A percentile compares a stretch with the other conserved stretches of the same genome.
These are phyloP conservation scores for Phytophthora pisi DNA, from an alignment of 352 stramenopile genomes.

Conservation along the genomic window DNA sequence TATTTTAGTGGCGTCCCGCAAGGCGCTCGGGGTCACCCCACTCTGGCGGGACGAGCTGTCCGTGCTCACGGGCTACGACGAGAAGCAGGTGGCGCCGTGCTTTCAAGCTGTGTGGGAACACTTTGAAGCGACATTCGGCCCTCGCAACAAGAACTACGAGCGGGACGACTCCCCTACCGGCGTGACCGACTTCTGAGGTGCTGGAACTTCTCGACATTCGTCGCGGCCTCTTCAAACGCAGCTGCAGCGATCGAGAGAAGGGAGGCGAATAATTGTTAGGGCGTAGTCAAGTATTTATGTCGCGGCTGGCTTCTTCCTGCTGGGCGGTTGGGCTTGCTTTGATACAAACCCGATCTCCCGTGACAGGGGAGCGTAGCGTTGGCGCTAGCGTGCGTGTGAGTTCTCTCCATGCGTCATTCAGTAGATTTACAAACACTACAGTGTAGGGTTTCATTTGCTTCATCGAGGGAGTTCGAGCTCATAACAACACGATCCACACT, in stretches of 20 bases:
- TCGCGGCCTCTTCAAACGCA: slow-evolving; percentile 19
- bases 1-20: slow-evolving; percentile 78
- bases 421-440: slow-evolving; percentile 27
- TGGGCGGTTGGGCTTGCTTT: slow-evolving; percentile 26
- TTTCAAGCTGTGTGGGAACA: slow-evolving; percentile 86
- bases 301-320: slow-evolving; percentile 24
- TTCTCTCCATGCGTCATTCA: slow-evolving; percentile 31
- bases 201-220: slow-evolving; percentile 8
- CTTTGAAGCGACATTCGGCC: slow-evolving; percentile 76
- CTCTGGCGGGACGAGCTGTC: slow-evolving; percentile 86
- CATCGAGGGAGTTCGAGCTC: slow-evolving; percentile 5
- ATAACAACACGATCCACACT: slow-evolving; percentile 10
- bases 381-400: slow-evolving; percentile 38
- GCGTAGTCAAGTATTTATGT: slow-evolving; percentile 60
- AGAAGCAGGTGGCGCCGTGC: slow-evolving; percentile 80
- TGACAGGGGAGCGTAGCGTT: slow-evolving; percentile 11
- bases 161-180: slow-evolving; percentile 76
- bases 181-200: slow-evolving; percentile 61
- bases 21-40: slow-evolving; percentile 78
- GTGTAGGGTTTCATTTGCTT: slow-evolving; percentile 16
- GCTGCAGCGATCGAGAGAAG: slow-evolving; percentile 8
- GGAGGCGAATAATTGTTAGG: slow-evolving; percentile 44
- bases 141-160: slow-evolving; percentile 66
- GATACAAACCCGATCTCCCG: slow-evolving; percentile 11
- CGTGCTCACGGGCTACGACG: slow-evolving; percentile 80